Percentiles rank a stretch among this genome's conserved stretches.
Evolutionary conservation across 345 rosid genomes (phyloP).

Genomic region (Melaleuca alternifolia): DNA sequence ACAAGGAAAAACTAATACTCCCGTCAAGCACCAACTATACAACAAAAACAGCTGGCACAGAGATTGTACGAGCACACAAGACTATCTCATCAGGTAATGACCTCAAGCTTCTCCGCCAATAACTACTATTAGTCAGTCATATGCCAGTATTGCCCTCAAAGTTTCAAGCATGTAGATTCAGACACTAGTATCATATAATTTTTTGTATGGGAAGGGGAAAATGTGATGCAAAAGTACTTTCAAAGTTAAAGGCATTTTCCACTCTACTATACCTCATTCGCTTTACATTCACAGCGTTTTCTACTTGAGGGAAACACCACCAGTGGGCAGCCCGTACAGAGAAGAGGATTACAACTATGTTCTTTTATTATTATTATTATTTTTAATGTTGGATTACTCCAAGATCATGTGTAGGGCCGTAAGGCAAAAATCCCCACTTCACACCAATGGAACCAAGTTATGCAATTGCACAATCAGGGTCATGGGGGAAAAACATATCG

Average conservation of each 20-base stretch:
- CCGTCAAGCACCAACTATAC: neutral
- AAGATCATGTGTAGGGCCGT: neutral
- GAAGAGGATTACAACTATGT: neutral
- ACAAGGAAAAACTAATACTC: neutral
- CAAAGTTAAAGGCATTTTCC: neutral
- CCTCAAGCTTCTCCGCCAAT: neutral
- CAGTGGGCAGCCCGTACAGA: neutral
- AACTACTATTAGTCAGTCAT: neutral
- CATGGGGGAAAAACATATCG: neutral
- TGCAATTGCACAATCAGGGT: neutral
- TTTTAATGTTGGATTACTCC: neutral
- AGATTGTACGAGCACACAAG: neutral
- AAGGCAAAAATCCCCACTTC: neutral
- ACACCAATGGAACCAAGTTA: neutral
- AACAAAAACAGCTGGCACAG: neutral
- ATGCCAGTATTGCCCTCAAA: neutral
- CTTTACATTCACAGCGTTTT: neutral
- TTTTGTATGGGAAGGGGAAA: neutral
- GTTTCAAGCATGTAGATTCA: neutral
- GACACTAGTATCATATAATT: neutral
- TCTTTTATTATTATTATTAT: neutral
- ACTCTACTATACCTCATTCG: neutral
- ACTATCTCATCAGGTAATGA: neutral
- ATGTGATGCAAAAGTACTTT: neutral
- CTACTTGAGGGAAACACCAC: neutral